These are phyloP conservation scores for Xerocomellus intermedius DNA, from an alignment of 768 basidiomycete genomes.

Conservation along the genomic window DNA sequence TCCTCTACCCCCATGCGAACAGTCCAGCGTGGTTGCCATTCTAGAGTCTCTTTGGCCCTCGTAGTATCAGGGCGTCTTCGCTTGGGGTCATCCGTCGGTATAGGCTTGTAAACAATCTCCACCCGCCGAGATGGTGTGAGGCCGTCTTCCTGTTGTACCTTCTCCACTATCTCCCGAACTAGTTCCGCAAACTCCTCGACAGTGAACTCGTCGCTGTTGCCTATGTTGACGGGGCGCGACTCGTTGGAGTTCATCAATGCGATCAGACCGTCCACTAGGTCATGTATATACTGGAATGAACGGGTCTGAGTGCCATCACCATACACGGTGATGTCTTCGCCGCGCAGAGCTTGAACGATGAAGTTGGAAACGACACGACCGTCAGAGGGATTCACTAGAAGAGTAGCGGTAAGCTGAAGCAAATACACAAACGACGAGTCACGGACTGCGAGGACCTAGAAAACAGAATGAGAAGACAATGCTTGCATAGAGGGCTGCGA, in stretches of 20 bases:
- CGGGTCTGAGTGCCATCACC: constrained; percentile 92
- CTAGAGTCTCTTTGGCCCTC: constrained; percentile 76
- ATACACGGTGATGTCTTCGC: constrained; percentile 96
- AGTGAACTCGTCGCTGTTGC: constrained; percentile 93
- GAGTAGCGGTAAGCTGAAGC: constrained; percentile 23
- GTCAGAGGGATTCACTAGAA: constrained; percentile 89
- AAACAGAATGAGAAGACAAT: neutral
- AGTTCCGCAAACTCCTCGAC: constrained; percentile 92
- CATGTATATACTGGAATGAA: constrained; percentile 98
- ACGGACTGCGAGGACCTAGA: constrained; percentile 62
- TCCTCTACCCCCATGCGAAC: constrained; percentile 93
- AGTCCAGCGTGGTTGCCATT: constrained; percentile 93
- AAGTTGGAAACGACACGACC: constrained; percentile 99
- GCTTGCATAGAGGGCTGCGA: neutral
- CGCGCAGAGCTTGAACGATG: constrained; percentile 94
- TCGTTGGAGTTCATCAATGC: constrained; percentile 94
- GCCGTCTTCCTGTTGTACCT: constrained; percentile 86
- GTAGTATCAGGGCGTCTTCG: constrained; percentile 91
- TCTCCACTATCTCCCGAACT: constrained; percentile 89
- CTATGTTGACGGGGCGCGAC: constrained; percentile 94
- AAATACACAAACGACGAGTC: constrained; percentile 33
- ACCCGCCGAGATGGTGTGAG: constrained; percentile 48
- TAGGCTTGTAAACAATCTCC: constrained; percentile 72
- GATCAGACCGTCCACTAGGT: constrained; percentile 91
- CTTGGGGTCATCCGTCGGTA: constrained; percentile 93